Evolutionary conservation across 108 stramenopile species (phyloP), one percentile per base, ranked within the genome.

Genomic region (Cyclotella sp.): DNA sequence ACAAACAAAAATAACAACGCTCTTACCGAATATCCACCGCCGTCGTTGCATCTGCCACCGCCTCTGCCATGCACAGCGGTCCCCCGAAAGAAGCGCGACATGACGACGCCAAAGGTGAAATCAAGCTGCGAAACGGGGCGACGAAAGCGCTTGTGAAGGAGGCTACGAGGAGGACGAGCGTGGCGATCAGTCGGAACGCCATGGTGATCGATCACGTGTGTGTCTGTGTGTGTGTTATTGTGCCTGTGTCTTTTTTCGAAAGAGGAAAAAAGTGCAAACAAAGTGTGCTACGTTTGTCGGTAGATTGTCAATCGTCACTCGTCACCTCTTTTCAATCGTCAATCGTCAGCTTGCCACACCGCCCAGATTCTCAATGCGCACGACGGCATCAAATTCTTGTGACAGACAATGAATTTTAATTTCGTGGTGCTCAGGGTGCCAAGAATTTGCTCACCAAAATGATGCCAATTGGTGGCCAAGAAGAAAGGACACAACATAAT

Each of bases 11-110:
- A 7, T 49, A 49, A 6, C 55, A 26, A 62, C 14, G 7, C 13
- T 30, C 60, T 62, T 30, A 62, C 60, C 60, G 30, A 62, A 62
- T 62, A 62, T 62, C 39, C 28, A 41, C 2, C 39, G n/a, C 24
- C 34, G n/a, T 30, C 18, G 16, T 26, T 39, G 19, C 39, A 62
- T 26, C 55, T 3, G 55, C 55, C 55, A 14, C 55, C 13, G 14
- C 60, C 34, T 18, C 60, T 1, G 30, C 34, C 60, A 62, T 62
- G 16, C 60, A 40, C 60, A 62, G 39, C 39, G 34, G 16, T 11
- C 39, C 60, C 0, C 15, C 34, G 34, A 51, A 19, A 51, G 49
- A 19, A 51, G 29, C 3, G 34, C 60, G 34, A 8, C 22, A 55
- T 55, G 55, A 9, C 11, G 55, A 49, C 15, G 47, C 3, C 3